phyloP scores from a whole-genome alignment of 2,329 filamentous ascomycete species.

The Sarocladium oryzae region DNA sequence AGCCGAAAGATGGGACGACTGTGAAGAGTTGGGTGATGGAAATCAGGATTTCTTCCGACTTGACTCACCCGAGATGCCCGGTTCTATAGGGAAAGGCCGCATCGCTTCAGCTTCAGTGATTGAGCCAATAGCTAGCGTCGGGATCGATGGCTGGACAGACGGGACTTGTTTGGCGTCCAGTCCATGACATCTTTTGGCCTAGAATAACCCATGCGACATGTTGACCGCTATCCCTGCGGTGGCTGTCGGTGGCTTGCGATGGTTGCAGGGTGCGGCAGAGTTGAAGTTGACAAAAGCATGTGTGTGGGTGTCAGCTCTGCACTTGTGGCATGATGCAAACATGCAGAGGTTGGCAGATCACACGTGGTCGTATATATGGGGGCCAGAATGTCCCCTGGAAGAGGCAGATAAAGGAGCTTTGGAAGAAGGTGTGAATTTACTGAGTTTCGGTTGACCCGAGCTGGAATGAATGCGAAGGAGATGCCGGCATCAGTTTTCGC shows the following conservation, averaged over 20 bases:
- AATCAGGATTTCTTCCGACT: too few species aligned
- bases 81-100: too few species aligned
- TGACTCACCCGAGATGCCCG: too few species aligned
- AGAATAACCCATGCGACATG: neutral
- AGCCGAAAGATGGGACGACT: too few species aligned
- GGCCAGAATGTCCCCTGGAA: neutral
- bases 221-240: neutral
- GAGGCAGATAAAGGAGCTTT: too few species aligned
- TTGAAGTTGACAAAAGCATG: neutral
- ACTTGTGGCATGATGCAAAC: neutral
- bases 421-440: too few species aligned
- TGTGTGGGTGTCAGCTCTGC: neutral
- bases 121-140: neutral
- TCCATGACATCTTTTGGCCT: neutral
- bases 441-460: too few species aligned
- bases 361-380: neutral
- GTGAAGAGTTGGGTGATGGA: too few species aligned
- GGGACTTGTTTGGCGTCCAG: too few species aligned
- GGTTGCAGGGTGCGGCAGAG: conserved; percentile 1
- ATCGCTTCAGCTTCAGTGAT: neutral
- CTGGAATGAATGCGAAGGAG: too few species aligned
- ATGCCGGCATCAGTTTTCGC: too few species aligned
- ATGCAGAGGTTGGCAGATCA: neutral
- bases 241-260: neutral
- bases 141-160: neutral